Evolutionary conservation across 139 green algal species (phyloP), one percentile per base, ranked within the genome.

Genomic region (Mesotaenium endlicherianum): DNA sequence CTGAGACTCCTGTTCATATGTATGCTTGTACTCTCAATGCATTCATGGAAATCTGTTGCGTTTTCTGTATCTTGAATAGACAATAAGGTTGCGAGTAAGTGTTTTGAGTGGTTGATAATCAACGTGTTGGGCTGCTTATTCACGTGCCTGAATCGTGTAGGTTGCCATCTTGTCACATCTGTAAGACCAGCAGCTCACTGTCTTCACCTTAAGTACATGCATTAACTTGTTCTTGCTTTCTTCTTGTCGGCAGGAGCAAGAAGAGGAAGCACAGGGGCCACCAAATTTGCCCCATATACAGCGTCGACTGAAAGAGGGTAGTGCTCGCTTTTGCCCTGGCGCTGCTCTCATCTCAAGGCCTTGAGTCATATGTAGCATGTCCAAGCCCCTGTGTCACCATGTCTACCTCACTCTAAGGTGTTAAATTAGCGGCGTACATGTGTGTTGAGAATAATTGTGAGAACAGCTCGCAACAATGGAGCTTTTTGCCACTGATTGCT

Each of bases 251-350:
- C 78, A 85, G 81, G 81, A 82, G 64, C 26, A 57, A 2, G 83
- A 50, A 38, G 83, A 89, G 38, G 83, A 88, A 30, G 50, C 31
- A 5, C 30, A 81, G 70, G 45, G 11, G 2, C 47, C 83, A 14
- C 67, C 77, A 3, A 85, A 92, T 77, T 57, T 93, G 39, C 41
- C 80, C 5, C 59, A 84, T 4, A 86, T 93, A 40, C 67, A 89
- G 67, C 76, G 76, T 0, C 90, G 90, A 75, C 92, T 94, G 55
- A 88, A 90, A 81, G 92, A 94, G 50, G 87, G 55, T 84, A 47
- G 70, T 55, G 14, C 30, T 55, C 47, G 39, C 43, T 6, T 72
- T 11, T 72, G 50, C 50, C 26, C 50, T 64, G 26, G 50, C 26
- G 26, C 26, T 34, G 20, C 50, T 20, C 26, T 64, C 26, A 20